Base-by-base conservation (phyloP, 768 basidiomycete species). In the Lentinula lateritia region DNA sequence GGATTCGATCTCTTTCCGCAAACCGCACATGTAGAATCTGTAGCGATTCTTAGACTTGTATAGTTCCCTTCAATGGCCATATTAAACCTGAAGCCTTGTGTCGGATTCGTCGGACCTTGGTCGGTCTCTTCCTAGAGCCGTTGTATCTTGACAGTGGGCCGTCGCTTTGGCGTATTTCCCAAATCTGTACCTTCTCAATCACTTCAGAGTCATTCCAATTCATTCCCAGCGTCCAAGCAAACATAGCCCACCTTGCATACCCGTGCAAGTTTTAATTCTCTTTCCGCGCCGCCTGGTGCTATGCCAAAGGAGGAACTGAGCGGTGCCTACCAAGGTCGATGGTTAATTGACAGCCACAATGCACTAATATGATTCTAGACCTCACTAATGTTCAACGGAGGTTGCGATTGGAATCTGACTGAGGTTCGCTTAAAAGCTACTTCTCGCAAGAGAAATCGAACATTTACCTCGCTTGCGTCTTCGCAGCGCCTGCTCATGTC, bases 1-100 rank as follows among this genome's bases (percentile, higher is more conserved):
- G 95, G 94, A 39, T 93, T 97, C 66, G 96, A 98, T 77, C 70
- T 99, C 59, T 99, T 98, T 77, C 93, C 96, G 7, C 95, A 98
- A 79, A 96, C 94, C 28, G 90, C 92, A 12, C 95, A 98, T 78
- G 93, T 96, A 8, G 94, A 98, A 75, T 84, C 83, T 60, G 86
- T 93, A 12, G 88, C 88, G 6, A 80, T 92, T 34, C 74, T 92
- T 66, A 77, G 84, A 64, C 73, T 87, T 48, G 75, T 73, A 5
- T 64, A 62, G 36, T n/a, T 28, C 3, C 28, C 28, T 7, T 28
- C 5, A 13, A 8, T 9, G 38, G 38, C 2, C 7, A 13, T 39
- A 1, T 39, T 39, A 5, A 39, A 9, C 9, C 5, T 5, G 2
- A 39, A 3, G 13, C 38, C 38, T 8, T 9, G 38, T 13, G 13